phyloP scores from a whole-genome alignment of 1,139 yeast genomes.

The Taphrina communis region DNA sequence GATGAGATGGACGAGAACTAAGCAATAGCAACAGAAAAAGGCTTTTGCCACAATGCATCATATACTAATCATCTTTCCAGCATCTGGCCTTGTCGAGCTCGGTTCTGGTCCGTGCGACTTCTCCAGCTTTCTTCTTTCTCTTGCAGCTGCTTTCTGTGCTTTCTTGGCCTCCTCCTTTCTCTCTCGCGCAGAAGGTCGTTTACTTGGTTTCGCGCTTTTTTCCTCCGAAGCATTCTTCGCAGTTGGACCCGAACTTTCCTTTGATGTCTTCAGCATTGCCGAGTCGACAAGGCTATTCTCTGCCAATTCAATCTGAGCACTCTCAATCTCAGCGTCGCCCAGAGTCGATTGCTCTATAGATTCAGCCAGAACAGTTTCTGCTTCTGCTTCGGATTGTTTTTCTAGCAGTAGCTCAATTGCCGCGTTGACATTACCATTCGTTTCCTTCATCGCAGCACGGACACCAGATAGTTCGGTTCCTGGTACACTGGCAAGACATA shows the following conservation, averaged over 20 bases:
- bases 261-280: constrained; percentile 1
- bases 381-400: constrained; percentile 41
- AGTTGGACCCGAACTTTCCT: background rate
- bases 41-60: background rate
- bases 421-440: constrained; percentile 40
- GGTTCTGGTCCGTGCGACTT: background rate
- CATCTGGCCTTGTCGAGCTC: background rate
- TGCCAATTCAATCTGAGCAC: background rate
- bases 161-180: constrained; percentile 32
- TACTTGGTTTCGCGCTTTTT: background rate
- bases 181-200: constrained; percentile 24
- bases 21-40: background rate
- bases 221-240: background rate
- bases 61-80: constrained; percentile 20
- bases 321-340: constrained; percentile 1
- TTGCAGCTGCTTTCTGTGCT: constrained; percentile 34
- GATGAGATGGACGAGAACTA: constrained; percentile 37
- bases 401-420: constrained; percentile 45
- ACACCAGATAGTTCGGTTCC: constrained; percentile 41
- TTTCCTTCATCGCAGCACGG: constrained; percentile 41
- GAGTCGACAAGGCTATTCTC: background rate
- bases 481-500: constrained; percentile 47
- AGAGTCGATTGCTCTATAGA: background rate
- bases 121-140: constrained; percentile 16
- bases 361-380: constrained; percentile 6